A percentile compares a stretch with the other conserved stretches of the same genome.
phyloP scores from a whole-genome alignment of 192 early-diverging fungal species.

The Mortierella claussenii region DNA sequence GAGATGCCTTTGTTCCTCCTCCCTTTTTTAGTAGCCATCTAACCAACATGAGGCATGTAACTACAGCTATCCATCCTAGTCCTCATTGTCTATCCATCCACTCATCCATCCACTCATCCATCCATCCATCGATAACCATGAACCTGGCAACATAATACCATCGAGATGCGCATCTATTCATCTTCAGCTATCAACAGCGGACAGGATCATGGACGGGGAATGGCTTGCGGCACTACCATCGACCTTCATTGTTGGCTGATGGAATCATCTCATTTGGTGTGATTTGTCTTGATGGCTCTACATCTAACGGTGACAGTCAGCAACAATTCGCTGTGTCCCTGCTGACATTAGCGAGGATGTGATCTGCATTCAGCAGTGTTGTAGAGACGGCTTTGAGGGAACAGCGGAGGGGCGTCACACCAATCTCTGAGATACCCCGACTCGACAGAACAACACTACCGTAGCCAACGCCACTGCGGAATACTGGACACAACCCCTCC shows the following conservation, averaged over 20 bases:
- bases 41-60: conserved; percentile 51
- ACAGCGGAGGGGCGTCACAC: no score
- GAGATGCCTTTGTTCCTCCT: conserved; percentile 19
- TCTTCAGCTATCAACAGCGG: not conserved
- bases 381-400: no score
- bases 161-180: not conserved
- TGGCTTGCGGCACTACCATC: not conserved
- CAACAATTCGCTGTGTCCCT: no score
- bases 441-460: no score
- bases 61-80: not conserved
- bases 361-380: no score
- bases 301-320: no score
- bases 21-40: conserved; percentile 55
- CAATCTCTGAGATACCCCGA: no score
- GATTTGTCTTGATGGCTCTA: no score
- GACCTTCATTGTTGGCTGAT: not conserved
- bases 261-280: not conserved
- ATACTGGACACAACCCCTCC: no score
- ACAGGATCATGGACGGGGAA: not conserved
- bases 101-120: conserved; percentile 35
- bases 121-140: conserved; percentile 11
- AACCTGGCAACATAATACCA: no score
- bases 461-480: no score
- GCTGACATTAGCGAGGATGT: no score
- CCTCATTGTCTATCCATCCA: not conserved